These are phyloP conservation scores for Hypoxylon fuscum DNA, from an alignment of 495 filamentous ascomycete genomes.

Conservation along the genomic window DNA sequence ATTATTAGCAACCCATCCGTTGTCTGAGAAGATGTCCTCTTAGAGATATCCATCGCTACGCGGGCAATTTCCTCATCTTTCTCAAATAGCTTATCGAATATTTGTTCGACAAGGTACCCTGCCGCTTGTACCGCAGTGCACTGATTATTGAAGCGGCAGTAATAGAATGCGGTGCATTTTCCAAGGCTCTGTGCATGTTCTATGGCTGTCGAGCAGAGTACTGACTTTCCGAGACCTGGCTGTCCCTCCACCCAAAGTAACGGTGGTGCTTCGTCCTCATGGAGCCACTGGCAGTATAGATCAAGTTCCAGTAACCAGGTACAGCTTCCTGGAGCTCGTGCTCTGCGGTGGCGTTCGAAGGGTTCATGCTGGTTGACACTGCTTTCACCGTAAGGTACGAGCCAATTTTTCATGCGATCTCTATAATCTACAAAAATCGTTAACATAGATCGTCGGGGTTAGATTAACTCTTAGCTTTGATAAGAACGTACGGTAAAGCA, in stretches of 20 bases:
- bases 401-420: background rate
- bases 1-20: background rate
- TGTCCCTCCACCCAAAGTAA: slow-evolving; percentile 2
- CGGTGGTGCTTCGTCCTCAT: background rate
- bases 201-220: slow-evolving; percentile 4
- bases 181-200: background rate
- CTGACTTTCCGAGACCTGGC: background rate
- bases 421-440: background rate
- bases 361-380: background rate
- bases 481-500: background rate
- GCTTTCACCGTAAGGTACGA: background rate
- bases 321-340: background rate
- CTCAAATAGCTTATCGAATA: background rate
- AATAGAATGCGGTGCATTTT: background rate
- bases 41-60: background rate
- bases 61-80: background rate
- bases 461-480: background rate
- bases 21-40: background rate
- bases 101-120: background rate
- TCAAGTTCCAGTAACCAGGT: background rate
- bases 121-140: background rate
- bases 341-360: background rate
- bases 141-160: slow-evolving; percentile 1
- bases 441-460: no score
- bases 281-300: background rate